These are phyloP conservation scores for Sporothrix brasiliensis DNA, from an alignment of 2,329 filamentous ascomycete species.

Conservation along the genomic window DNA sequence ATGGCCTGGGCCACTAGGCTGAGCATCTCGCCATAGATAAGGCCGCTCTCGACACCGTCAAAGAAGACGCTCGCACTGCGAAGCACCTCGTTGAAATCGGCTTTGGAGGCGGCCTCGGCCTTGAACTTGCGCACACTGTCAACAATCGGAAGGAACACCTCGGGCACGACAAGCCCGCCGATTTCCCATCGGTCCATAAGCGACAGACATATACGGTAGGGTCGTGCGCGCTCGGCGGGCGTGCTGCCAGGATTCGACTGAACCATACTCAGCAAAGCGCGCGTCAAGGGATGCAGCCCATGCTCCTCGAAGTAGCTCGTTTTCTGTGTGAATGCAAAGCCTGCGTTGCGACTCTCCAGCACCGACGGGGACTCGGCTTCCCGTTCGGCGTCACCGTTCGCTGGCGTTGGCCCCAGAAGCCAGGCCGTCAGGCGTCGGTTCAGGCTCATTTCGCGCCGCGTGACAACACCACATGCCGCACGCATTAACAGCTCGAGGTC, in stretches of 20 bases:
- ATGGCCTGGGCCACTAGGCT: conserved; percentile 66
- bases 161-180: conserved; percentile 82
- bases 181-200: conserved; percentile 99
- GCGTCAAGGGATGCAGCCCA: conserved; percentile 73
- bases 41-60: conserved; percentile 89
- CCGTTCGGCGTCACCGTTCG: conserved; percentile 34
- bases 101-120: conserved; percentile 62
- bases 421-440: conserved; percentile 95
- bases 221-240: conserved; percentile 73
- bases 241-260: conserved; percentile 45
- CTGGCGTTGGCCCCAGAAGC: conserved; percentile 79
- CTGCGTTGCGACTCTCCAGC: conserved; percentile 40
- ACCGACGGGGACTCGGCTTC: conserved; percentile 51
- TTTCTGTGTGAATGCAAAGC: conserved; percentile 53
- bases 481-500: conserved; percentile 82
- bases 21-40: conserved; percentile 86
- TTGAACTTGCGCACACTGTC: conserved; percentile 78
- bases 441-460: conserved; percentile 91
- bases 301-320: conserved; percentile 82
- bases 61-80: conserved; percentile 95
- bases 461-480: conserved; percentile 84
- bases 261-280: conserved; percentile 77
- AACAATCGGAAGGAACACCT: conserved; percentile 85
- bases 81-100: conserved; percentile 81
- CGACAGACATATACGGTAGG: conserved; percentile 89